phyloP scores from a whole-genome alignment of 2,329 filamentous ascomycete genomes.

The Metarhizium anisopliae region DNA sequence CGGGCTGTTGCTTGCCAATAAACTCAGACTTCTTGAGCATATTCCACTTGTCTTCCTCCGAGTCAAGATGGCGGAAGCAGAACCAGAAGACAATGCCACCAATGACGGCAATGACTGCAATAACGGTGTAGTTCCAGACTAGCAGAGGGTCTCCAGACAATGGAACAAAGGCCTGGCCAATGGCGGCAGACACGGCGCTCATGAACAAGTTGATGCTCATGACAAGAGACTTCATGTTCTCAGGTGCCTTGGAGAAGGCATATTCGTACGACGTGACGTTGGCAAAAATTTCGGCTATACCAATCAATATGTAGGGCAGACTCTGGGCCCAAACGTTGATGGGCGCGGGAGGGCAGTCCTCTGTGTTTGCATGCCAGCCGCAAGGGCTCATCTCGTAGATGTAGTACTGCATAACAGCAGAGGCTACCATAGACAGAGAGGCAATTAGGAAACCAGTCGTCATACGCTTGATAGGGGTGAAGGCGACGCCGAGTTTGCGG shows the following conservation, averaged over 20 bases:
- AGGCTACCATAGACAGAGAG: conserved; percentile 50
- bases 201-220: conserved; percentile 61
- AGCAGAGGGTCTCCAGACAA: conserved; percentile 56
- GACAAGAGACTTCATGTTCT: conserved; percentile 75
- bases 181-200: conserved; percentile 58
- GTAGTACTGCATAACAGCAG: conserved; percentile 48
- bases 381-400: conserved; percentile 58
- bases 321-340: conserved; percentile 59
- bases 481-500: conserved; percentile 52
- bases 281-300: conserved; percentile 44
- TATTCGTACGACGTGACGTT: conserved; percentile 60
- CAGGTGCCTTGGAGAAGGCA: conserved; percentile 68
- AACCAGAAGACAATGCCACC: conserved; percentile 61
- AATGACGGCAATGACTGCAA: conserved; percentile 52
- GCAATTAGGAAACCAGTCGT: conserved; percentile 59
- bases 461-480: conserved; percentile 72
- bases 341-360: conserved; percentile 40
- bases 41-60: conserved; percentile 61
- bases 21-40: conserved; percentile 40
- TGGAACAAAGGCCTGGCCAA: conserved; percentile 59
- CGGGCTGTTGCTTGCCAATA: conserved; percentile 29
- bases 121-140: conserved; percentile 61
- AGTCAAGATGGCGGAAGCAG: conserved; percentile 56
- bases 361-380: conserved; percentile 40
- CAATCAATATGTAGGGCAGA: conserved; percentile 41